Evolutionary conservation across 768 basidiomycete species (phyloP), one percentile per base, ranked within the genome.

Genomic region (Sarcomyxa edulis): DNA sequence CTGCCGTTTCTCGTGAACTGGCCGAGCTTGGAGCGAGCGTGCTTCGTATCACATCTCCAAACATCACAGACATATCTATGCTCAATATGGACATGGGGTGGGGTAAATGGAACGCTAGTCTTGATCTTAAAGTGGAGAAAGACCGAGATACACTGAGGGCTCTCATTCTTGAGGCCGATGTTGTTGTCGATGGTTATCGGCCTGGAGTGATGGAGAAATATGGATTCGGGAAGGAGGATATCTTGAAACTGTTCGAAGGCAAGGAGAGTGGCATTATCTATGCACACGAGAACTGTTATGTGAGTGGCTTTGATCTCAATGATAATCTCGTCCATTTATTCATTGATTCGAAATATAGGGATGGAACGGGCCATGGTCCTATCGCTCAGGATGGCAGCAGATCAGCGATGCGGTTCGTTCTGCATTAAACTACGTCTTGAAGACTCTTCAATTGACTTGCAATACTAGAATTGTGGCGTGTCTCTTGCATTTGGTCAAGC

Each of bases 21-120:
- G 58, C 58, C 1, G 56, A 59, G 26, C 42, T 53, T 18, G 56
- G 58, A 5, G 58, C 58, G 4, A 55, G 50, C 32, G 51, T 59
- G 24, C 26, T 59, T 30, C 45, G 56, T 9, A 50, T 59, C 20
- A 59, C 56, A 4, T 51, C 54, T 2, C 53, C 52, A 0, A 48
- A 56, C 31, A 40, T 56, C n/a, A 43, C 54, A 6, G 56, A 59
- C 27, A 32, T 47, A 31, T 40, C 48, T 2, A 20, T 19, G 10
- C 29, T 53, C 9, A 40, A 53, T 11, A 9, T 47, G 8, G 56
- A 59, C 32, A 21, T 57, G 11, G 45, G 47, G 7, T 53, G 55
- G 51, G 55, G 56, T 6, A 58, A 58, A 35, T 51, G 55, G 48
- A 56, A 53, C 23, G 48, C 50, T 2, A 39, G 53, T 40, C 40